phyloP scores from a whole-genome alignment of 805 yeast genomes.

The Saturnispora sanitii region DNA sequence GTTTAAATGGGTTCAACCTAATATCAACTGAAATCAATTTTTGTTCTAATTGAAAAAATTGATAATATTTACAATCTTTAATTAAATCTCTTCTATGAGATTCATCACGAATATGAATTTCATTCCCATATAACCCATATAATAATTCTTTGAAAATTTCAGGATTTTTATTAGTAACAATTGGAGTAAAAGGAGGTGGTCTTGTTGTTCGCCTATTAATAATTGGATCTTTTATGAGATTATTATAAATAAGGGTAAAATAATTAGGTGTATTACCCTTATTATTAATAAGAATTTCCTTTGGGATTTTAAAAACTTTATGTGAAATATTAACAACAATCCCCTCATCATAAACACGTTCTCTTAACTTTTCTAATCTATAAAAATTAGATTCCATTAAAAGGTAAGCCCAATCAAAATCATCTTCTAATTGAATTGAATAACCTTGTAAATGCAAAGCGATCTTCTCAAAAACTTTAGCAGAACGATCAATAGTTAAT shows the following conservation, averaged over 20 bases:
- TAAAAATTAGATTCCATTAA: conserved; percentile 67
- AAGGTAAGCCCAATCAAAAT: conserved; percentile 49
- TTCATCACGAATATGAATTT: conserved; percentile 37
- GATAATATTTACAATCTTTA: conserved; percentile 67
- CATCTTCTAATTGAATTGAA: conserved; percentile 48
- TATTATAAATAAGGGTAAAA: conserved; percentile 53
- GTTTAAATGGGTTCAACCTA: conserved; percentile 40
- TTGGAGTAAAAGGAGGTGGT: conserved; percentile 70
- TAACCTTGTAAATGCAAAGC: conserved; percentile 77
- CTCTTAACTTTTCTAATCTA: conserved; percentile 47
- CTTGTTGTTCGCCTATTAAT: conserved; percentile 38
- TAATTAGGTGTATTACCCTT: conserved; percentile 74
- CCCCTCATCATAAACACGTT: conserved; percentile 42
- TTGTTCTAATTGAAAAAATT: conserved; percentile 70
- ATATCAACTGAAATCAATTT: conserved; percentile 45
- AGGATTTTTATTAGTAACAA: conserved; percentile 42
- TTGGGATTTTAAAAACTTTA: conserved; percentile 47
- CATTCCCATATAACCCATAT: conserved; percentile 45
- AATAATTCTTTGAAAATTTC: conserved; percentile 46
- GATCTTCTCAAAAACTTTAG: conserved; percentile 56
- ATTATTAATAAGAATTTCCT: conserved; percentile 35
- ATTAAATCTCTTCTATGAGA: conserved; percentile 47
- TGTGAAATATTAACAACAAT: conserved; percentile 52
- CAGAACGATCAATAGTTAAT: conserved; percentile 62
- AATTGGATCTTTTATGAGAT: conserved; percentile 40